Conservation (phyloP, 2,329 filamentous ascomycete genomes). For the Furcasterigmium furcatum region DNA sequence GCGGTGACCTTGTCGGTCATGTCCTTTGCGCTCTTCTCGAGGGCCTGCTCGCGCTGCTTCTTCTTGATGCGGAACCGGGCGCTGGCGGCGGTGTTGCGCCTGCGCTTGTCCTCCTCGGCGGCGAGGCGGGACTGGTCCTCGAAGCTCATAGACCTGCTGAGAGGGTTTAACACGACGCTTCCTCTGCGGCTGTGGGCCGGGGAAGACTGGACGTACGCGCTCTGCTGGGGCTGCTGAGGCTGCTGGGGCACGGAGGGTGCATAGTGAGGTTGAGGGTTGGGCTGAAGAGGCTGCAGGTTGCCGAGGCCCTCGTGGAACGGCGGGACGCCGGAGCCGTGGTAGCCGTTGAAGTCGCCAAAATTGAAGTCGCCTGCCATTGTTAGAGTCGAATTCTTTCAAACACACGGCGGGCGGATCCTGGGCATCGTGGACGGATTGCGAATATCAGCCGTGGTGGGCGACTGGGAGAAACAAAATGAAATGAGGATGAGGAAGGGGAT, state of each 20-base stretch:
- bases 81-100: conserved; percentile 83
- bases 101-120: conserved; percentile 86
- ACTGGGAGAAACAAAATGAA: background rate
- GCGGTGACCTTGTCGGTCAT: conserved; percentile 74
- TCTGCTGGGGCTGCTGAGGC: conserved; percentile 15
- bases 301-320: conserved; percentile 37
- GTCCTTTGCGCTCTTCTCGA: conserved; percentile 79
- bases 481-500: background rate
- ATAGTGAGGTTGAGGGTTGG: conserved; percentile 45
- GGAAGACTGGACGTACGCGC: conserved; percentile 1
- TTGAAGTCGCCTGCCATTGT: conserved; percentile 56
- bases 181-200: background rate
- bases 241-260: conserved; percentile 32
- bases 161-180: conserved; percentile 21
- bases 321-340: conserved; percentile 22
- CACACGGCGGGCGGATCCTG: background rate
- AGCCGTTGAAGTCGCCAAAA: conserved; percentile 53
- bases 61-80: conserved; percentile 92
- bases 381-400: conserved; percentile 9
- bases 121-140: conserved; percentile 71
- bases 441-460: background rate
- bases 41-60: conserved; percentile 87
- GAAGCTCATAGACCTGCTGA: conserved; percentile 45
- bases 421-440: background rate
- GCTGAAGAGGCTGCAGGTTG: conserved; percentile 48